Base-by-base conservation (phyloP, 2,329 filamentous ascomycete species). In the Ceratocystis huliohia region DNA sequence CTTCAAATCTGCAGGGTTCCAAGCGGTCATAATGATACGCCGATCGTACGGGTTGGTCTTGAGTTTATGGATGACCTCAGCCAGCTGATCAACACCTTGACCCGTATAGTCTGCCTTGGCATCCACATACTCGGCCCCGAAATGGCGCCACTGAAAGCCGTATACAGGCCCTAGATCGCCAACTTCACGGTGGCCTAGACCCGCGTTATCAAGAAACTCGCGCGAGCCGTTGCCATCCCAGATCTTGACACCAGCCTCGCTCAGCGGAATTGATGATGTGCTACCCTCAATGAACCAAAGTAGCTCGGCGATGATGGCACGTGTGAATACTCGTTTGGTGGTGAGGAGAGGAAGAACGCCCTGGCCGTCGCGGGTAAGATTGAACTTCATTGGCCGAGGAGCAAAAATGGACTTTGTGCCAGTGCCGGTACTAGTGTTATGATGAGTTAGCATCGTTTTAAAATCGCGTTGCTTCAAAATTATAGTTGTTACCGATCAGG, bases 81-180 rank as follows among this genome's bases (percentile, higher is more conserved):
- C 88, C 46, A 99, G 81, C 78, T 99, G 94, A 74, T 99, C 94
- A 17, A 96, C 90, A 20, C 94, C 94, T 74, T 96, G 81, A 0
- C 89, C 91, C 0, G 84, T 81, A 76, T 99, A 99, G 74, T 97
- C 91, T 0, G 88, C 82, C 70, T 85, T 80, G 15, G 87, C 82
- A 73, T 93, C 88, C 20, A 86, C 79, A 75, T 99, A 99, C 69
- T 91, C 85, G 3, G 94, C 94, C 63, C 94, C 94, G 73, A 99
- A 99, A 76, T 97, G 93, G 2, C 94, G 88, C 94, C 94, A 99
- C 77, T 99, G 94, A 78, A 99, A 99, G 1, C 94, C 94, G 74
- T 99, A 99, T 0, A 97, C 92, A 37, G 94, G 94, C 0, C 94
- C 94, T 0, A 99, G 81, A 73, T 99, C 94, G 70, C 94, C 94